These are phyloP conservation scores for Nidularia pulvinata DNA, from an alignment of 768 basidiomycete species.

Conservation along the genomic window DNA sequence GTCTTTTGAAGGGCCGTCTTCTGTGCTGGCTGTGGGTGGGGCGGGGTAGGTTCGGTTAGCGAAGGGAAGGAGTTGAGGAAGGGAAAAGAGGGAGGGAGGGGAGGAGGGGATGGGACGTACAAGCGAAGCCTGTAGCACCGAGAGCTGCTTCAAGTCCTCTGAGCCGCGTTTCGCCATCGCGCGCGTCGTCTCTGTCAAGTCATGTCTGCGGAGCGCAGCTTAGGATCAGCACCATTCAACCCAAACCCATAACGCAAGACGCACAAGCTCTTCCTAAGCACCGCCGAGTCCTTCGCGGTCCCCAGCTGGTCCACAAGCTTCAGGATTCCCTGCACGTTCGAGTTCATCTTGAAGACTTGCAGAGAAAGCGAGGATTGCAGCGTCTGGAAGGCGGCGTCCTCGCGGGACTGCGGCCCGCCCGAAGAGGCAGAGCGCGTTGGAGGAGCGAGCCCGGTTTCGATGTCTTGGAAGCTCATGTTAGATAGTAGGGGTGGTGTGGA, in stretches of 20 bases:
- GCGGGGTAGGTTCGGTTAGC: not conserved
- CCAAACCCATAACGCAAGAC: constrained; percentile 22
- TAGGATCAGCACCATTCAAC: constrained; percentile 3
- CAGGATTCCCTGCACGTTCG: constrained; percentile 94
- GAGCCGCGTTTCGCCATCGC: constrained; percentile 95
- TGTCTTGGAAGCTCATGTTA: constrained; percentile 58
- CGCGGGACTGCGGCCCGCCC: constrained; percentile 39
- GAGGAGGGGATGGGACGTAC: constrained; percentile 32
- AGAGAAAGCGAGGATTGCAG: constrained; percentile 83
- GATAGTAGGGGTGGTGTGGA: too few relatives aligned
- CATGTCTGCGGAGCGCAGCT: constrained; percentile 58
- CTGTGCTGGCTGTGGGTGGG: constrained; percentile 61
- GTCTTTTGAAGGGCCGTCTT: constrained; percentile 91
- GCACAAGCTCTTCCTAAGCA: constrained; percentile 83
- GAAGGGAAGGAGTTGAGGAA: not conserved
- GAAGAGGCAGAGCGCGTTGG: constrained; percentile 29
- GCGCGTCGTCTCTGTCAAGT: constrained; percentile 92
- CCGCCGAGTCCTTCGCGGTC: constrained; percentile 75
- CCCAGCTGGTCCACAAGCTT: constrained; percentile 97
- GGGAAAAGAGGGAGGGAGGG: not conserved
- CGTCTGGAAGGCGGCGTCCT: constrained; percentile 74
- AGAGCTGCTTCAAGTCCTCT: constrained; percentile 90
- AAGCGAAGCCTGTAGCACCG: constrained; percentile 59
- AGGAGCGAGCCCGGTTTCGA: constrained; percentile 47
- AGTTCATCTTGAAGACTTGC: constrained; percentile 98